These are phyloP conservation scores for Dicorynia guianensis DNA, from an alignment of 306 rosid genomes.

Conservation along the genomic window DNA sequence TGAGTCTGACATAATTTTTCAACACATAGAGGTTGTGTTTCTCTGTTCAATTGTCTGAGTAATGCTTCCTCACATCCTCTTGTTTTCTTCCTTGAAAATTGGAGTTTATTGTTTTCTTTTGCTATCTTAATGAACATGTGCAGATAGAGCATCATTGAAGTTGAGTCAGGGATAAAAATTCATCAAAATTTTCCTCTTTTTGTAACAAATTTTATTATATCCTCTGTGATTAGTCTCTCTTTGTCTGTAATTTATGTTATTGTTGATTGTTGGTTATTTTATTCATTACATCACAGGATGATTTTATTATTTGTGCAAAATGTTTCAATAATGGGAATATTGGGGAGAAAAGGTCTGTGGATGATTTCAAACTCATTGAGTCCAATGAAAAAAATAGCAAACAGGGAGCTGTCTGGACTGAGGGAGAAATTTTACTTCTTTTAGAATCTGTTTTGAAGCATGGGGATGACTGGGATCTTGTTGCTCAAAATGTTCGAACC, in stretches of 20 bases:
- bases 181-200: not conserved
- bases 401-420: conserved; percentile 73
- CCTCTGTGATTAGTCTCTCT: conserved; percentile 5
- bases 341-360: conserved; percentile 73
- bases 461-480: conserved; percentile 97
- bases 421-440: conserved; percentile 84
- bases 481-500: conserved; percentile 77
- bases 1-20: not conserved
- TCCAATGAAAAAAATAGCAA: conserved; percentile 49
- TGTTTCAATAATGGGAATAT: conserved; percentile 73
- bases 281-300: conserved; percentile 62
- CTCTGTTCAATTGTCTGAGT: not conserved
- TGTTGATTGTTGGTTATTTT: conserved; percentile 24
- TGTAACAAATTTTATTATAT: not conserved
- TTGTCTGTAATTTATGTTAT: conserved; percentile 19
- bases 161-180: not conserved
- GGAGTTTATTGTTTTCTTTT: conserved; percentile 17
- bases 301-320: conserved; percentile 60
- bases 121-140: not conserved
- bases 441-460: conserved; percentile 91
- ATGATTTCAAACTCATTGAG: conserved; percentile 63
- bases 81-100: not conserved
- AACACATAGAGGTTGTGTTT: not conserved
- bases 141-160: conserved; percentile 12
- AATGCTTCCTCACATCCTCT: not conserved